Evolutionary conservation across 1,284 basidiomycete species (phyloP), one percentile per base, ranked within the genome.

Genomic region (Heliocybe sulcata): DNA sequence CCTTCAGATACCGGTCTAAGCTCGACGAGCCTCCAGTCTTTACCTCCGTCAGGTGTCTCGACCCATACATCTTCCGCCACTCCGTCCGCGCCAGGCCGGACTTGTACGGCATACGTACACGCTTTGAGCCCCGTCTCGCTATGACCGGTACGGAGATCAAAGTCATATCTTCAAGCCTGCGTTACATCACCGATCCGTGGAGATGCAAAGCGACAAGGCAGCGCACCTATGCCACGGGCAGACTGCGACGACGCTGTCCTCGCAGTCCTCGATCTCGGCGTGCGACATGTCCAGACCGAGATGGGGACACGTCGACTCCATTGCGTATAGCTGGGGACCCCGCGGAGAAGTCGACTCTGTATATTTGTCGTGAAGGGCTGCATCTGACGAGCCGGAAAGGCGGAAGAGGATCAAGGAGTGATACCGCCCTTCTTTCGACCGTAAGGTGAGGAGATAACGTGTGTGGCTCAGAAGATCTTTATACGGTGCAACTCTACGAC

Each of bases 301-400:
- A 70, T 94, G 92, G 0, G 91, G 91, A 65, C 92, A 93, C 10
- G 79, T 81, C 8, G 89, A 83, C 67, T 93, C 90, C 90, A 94
- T 93, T 47, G 83, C 86, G 65, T 92, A 93, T 9, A 90, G 73
- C 63, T 90, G 85, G 27, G 19, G 12, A 9, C 20, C 38, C 16
- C 2, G 19, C 3, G 35, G 9, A 3, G 50, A 31, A 33, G 8
- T 22, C 12, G 31, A 25, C 10, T 52, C 50, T 29, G 25, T 27
- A 31, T 52, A 42, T 6, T 72, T 71, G 50, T 71, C 62, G 26
- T 48, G 52, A 22, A 35, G 12, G 14, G 47, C 27, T 4, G 35
- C 38, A 10, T 63, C 67, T 1, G 60, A 56, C 31, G 59, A 61
- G 2, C 70, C 58, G 1, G 68, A 58, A 2, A 90, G 75, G 16